phyloP scores from a whole-genome alignment of 371 early-diverging fungal species.

The Rhizomucor miehei region DNA sequence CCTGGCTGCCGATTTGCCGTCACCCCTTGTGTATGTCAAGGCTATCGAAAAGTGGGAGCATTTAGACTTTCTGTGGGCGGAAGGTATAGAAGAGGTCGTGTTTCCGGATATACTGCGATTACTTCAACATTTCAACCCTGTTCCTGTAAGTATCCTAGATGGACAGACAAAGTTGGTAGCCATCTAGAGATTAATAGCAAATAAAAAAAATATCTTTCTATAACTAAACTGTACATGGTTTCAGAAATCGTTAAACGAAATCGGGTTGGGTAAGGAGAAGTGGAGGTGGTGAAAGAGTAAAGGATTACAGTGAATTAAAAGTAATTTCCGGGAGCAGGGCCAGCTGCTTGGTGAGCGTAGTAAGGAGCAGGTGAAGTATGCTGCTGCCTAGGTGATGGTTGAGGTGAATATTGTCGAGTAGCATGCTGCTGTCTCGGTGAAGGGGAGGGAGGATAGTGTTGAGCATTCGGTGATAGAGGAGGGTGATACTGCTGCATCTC shows the following conservation, averaged over 20 bases:
- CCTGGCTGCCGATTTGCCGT: slow-evolving; percentile 56
- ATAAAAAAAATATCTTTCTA: too few species aligned
- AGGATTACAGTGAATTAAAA: too few species aligned
- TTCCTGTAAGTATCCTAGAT: neutral
- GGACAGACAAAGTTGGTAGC: too few species aligned
- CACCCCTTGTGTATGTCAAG: slow-evolving; percentile 55
- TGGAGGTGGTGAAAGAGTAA: too few species aligned
- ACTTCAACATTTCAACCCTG: slow-evolving; percentile 37
- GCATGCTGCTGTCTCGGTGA: slow-evolving; percentile 1
- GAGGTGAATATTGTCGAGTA: neutral
- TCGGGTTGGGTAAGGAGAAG: too few species aligned
- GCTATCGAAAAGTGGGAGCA: slow-evolving; percentile 75
- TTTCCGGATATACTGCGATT: slow-evolving; percentile 46
- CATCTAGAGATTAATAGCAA: too few species aligned
- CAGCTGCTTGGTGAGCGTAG: slow-evolving; percentile 5
- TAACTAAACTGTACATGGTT: too few species aligned
- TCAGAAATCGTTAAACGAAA: too few species aligned
- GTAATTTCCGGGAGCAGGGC: slow-evolving; percentile 5
- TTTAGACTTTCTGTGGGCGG: slow-evolving; percentile 79
- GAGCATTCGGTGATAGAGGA: slow-evolving; percentile 1
- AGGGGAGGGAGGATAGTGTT: neutral
- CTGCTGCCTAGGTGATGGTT: neutral
- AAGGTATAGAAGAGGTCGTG: slow-evolving; percentile 47
- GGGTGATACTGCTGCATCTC: slow-evolving; percentile 8
- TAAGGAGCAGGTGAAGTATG: neutral